Evolutionary conservation across 2,329 filamentous ascomycete genomes (phyloP).

Genomic region (Cordyceps farinosa): DNA sequence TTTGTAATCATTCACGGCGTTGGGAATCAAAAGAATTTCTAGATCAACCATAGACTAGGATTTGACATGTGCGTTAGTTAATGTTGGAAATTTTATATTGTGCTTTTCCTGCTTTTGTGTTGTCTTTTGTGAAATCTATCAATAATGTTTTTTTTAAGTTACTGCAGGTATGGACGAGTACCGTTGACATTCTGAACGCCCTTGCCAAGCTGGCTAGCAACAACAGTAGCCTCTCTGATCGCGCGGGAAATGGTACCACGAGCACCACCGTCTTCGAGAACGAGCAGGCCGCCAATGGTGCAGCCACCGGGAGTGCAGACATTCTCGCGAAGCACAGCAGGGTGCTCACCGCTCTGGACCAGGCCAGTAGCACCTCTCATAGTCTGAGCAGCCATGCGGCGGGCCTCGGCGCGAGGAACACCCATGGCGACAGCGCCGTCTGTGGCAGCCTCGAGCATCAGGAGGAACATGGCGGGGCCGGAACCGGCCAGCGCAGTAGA

Average conservation of each 20-base stretch:
- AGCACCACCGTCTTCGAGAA: conserved; percentile 69
- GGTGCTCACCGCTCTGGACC: conserved; percentile 69
- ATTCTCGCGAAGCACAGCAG: conserved; percentile 69
- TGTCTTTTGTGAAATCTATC: conserved; percentile 24
- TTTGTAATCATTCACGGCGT: conserved; percentile 15
- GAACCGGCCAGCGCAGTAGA: conserved; percentile 71
- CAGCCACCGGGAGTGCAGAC: conserved; percentile 76
- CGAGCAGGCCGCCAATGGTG: conserved; percentile 69
- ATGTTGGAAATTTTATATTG: neutral
- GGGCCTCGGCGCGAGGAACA: conserved; percentile 66
- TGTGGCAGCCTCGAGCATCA: conserved; percentile 71
- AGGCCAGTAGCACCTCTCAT: conserved; percentile 71
- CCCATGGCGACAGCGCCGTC: conserved; percentile 80
- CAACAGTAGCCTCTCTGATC: conserved; percentile 66
- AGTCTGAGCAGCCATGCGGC: conserved; percentile 73
- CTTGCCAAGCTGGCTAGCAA: conserved; percentile 59
- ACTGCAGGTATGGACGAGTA: conserved; percentile 23
- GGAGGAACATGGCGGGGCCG: conserved; percentile 71
- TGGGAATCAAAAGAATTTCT: conserved; percentile 1
- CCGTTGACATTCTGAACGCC: conserved; percentile 38
- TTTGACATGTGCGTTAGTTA: conserved; percentile 12
- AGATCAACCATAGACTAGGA: conserved; percentile 18
- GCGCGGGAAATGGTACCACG: conserved; percentile 65
- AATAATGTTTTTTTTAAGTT: conserved; percentile 23
- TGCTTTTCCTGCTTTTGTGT: neutral